Evolutionary conservation across 2,329 filamentous ascomycete species (phyloP), one percentile per base, ranked within the genome.

Genomic region (Aureobasidium sp.): DNA sequence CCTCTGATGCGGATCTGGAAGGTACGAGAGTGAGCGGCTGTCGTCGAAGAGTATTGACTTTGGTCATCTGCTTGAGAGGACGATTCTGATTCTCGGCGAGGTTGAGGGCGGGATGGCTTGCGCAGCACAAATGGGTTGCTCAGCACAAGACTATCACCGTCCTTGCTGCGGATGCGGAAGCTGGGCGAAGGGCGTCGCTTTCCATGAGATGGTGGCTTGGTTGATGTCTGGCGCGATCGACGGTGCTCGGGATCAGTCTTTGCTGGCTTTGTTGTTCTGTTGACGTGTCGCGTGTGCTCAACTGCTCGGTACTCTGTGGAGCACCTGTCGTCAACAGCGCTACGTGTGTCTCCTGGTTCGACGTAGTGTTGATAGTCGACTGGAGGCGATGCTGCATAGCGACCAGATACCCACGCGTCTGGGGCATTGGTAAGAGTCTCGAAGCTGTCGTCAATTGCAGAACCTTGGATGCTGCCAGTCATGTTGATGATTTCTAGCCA

Each of bases 61-160:
- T 27, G 39, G 29, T 45, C 44, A 37, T 50, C 42, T 45, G 45
- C 53, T 27, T 61, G 57, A 10, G 14, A 27, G 8, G 57, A 42
- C 6, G 8, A 7, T 16, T 44, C 25, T 25, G 49, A 8, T 25
- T 50, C 42, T 48, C 14, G 25, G 29, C 27, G 49, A 41, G 58
- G 21, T 25, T 30, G 55, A 25, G 53, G 34, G 42, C 61, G 59
- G 34, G 48, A 42, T 3, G 39, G 39, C 27, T 34, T 64, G 39
- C 25, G 63, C 42, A 42, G 49, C 44, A 44, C 59, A 37, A 53
- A 62, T n/a, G 47, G 45, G 32, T 62, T 57, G 60, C 65, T n/a
- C 59, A 59, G 27, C 53, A 58, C 25, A 59, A 64, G 54, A 61
- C 66, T 42, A 64, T 66, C 48, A 66, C 67, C 32, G 65, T 61